Conservation (phyloP, 192 early-diverging fungal genomes). For the Coemansia sp. region DNA sequence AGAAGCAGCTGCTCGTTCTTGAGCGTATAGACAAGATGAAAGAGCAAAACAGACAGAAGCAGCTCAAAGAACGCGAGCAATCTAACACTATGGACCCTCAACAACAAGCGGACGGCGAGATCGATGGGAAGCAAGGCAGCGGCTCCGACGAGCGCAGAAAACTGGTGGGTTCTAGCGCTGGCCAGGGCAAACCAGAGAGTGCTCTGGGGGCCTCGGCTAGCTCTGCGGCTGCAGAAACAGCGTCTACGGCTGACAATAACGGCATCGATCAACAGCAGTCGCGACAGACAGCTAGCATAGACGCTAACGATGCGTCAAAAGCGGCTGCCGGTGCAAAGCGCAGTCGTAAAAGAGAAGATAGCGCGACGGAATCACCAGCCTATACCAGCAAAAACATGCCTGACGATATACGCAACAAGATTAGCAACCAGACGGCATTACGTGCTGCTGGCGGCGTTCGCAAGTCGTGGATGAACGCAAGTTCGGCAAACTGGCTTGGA, state of each 20-base stretch:
- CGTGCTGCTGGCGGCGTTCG: slow-evolving; percentile 58
- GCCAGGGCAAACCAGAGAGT: not conserved
- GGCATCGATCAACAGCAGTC: slow-evolving; percentile 17
- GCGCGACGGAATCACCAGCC: slow-evolving; percentile 29
- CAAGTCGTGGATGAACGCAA: slow-evolving; percentile 60
- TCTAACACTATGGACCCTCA: slow-evolving; percentile 26
- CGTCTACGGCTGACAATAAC: slow-evolving; percentile 13
- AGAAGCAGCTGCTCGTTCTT: slow-evolving; percentile 68
- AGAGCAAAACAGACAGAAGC: slow-evolving; percentile 61
- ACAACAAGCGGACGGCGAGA: slow-evolving; percentile 20
- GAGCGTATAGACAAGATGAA: slow-evolving; percentile 68
- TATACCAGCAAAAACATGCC: slow-evolving; percentile 55
- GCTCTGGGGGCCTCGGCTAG: slow-evolving; percentile 8
- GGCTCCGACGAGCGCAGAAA: slow-evolving; percentile 6
- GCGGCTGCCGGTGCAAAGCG: slow-evolving; percentile 31
- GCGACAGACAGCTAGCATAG: not conserved
- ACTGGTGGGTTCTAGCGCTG: not conserved
- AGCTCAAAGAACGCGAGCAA: slow-evolving; percentile 51
- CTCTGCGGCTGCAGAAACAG: not conserved
- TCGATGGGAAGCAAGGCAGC: not conserved
- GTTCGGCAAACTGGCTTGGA: slow-evolving; percentile 26
- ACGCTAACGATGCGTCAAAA: not conserved
- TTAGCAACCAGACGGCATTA: slow-evolving; percentile 62
- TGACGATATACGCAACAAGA: slow-evolving; percentile 56
- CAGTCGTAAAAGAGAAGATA: slow-evolving; percentile 53